A percentile compares a stretch with the other conserved stretches of the same genome.
Conservation (phyloP, 352 stramenopile species). For the Pythium pyrilobum region DNA sequence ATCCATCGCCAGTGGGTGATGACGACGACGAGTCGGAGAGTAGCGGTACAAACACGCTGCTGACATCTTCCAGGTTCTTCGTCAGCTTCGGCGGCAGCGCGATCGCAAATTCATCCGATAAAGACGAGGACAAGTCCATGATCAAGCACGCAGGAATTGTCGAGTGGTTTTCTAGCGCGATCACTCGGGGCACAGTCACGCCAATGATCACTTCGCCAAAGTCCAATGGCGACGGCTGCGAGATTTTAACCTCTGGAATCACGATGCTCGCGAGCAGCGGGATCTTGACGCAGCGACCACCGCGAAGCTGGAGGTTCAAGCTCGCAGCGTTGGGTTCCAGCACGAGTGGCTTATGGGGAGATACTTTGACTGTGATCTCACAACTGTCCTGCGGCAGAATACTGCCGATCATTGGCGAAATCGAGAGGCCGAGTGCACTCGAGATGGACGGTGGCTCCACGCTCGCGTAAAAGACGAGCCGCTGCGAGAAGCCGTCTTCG, state of each 20-base stretch:
- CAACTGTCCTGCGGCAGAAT: constrained; percentile 46
- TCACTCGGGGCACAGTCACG: constrained; percentile 42
- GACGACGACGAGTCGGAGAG: constrained; percentile 4
- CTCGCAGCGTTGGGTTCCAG: constrained; percentile 30
- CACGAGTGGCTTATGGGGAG: constrained; percentile 42
- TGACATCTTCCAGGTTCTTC: constrained; percentile 63
- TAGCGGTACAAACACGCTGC: constrained; percentile 73
- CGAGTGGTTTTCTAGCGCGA: constrained; percentile 80
- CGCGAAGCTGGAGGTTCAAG: constrained; percentile 65
- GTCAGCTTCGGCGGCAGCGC: constrained; percentile 43
- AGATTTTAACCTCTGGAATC: constrained; percentile 74
- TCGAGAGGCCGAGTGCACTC: constrained; percentile 32
- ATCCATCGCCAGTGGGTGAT: background rate
- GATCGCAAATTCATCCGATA: constrained; percentile 65
- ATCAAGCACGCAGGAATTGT: constrained; percentile 73
- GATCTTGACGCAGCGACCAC: constrained; percentile 61
- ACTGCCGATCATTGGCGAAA: constrained; percentile 33
- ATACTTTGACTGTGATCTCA: constrained; percentile 50
- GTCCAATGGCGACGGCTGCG: constrained; percentile 28
- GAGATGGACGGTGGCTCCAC: constrained; percentile 41
- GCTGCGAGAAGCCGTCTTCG: constrained; percentile 9
- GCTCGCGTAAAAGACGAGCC: constrained; percentile 50
- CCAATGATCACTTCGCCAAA: constrained; percentile 85
- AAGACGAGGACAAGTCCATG: constrained; percentile 51
- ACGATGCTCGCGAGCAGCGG: constrained; percentile 60